phyloP scores from a whole-genome alignment of 148 eudicot genomes.

The Heliosperma pusillum region DNA sequence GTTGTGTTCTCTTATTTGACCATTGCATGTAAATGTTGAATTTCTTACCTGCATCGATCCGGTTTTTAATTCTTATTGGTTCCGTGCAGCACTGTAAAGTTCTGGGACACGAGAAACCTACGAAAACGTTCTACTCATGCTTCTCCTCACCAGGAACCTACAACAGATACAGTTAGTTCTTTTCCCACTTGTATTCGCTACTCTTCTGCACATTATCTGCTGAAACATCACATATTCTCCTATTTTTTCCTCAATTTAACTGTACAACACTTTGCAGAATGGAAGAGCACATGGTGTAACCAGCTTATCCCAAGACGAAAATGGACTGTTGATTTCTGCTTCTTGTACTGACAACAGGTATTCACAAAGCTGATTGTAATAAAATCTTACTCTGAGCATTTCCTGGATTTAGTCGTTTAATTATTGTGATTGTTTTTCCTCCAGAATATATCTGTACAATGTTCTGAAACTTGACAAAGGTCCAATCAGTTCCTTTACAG shows the following conservation, averaged over 20 bases:
- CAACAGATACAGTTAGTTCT: conserved; percentile 42
- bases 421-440: conserved; percentile 2
- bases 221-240: neutral
- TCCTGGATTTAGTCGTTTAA: conserved; percentile 1
- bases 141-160: conserved; percentile 40
- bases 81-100: conserved; percentile 62
- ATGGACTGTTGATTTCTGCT: conserved; percentile 75
- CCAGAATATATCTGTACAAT: conserved; percentile 84
- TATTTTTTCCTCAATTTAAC: neutral
- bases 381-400: neutral
- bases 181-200: neutral
- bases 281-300: conserved; percentile 81
- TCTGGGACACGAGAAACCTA: conserved; percentile 86
- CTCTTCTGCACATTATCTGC: neutral
- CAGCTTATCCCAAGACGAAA: conserved; percentile 82
- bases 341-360: conserved; percentile 95
- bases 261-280: conserved; percentile 36
- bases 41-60: neutral
- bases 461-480: conserved; percentile 83
- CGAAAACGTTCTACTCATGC: conserved; percentile 57
- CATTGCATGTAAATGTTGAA: neutral
- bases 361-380: neutral
- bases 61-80: neutral
- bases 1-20: neutral
- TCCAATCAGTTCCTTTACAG: conserved; percentile 71